Base-by-base conservation (phyloP, 352 stramenopile genomes). In the Phytophthora pini region DNA sequence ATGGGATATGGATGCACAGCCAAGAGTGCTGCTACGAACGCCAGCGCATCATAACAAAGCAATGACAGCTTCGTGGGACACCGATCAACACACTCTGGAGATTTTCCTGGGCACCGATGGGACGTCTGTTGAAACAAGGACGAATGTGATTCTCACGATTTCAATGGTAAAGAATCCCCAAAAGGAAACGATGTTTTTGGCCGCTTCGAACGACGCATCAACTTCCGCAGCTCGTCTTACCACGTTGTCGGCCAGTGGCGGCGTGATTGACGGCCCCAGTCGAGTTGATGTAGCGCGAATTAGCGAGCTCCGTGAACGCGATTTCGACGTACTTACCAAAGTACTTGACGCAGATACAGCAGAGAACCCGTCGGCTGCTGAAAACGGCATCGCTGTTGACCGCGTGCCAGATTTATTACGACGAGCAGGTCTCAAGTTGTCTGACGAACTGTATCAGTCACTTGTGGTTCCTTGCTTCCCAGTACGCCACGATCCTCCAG, bases 241-340 rank as follows among this genome's bases (percentile, higher is more conserved):
- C 4, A 92, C 81, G 40, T 61, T 90, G 2, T 76, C 74, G 0
- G 24, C 68, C 5, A 79, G 57, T 53, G 77, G 76, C 8, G 74
- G 79, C 5, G 82, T 92, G 24, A 80, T 93, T 34, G 80, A 92
- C 58, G 85, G 82, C 0, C 85, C 85, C 0, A 78, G 48, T 13
- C 77, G 61, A 43, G 55, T 93, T 15, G 76, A 89, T 31, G 71
- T 92, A n/a, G 69, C 85, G 1, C 59, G 70, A 3, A 93, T 90
- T 56, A 92, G 82, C 38, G 75, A 90, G 38, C 71, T 93, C 0
- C 73, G 81, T 3, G 77, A 87, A 46, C 57, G 40, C n/a, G 82
- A 92, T 34, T 91, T 87, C 55, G 56, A 71, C 4, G 22, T 77
- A 9, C 67, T 83, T 7, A 75, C 60, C 5, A 70, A 61, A 31